Base-by-base conservation (phyloP, 2,329 filamentous ascomycete species). In the Pestalotiopsis sp. region DNA sequence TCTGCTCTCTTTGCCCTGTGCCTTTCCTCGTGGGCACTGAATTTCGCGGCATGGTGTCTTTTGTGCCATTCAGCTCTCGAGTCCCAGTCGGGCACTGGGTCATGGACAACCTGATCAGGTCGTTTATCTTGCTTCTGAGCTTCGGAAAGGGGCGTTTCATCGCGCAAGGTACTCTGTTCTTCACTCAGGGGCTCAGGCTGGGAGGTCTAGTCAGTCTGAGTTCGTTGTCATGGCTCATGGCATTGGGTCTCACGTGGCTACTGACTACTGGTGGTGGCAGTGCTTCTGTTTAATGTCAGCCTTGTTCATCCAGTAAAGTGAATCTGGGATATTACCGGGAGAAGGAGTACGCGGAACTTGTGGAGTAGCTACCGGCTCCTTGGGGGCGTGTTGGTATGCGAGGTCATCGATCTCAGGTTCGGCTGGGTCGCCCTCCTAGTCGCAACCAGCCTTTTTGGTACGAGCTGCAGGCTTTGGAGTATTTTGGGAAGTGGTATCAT, bases 371-470 rank as follows among this genome's bases (percentile, higher is more conserved):
- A n/a, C n/a, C 17, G 62, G 62, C 41, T 23, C 62, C 38, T 52
- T 20, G 52, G 65, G 36, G n/a, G 27, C 58, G 36, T 65, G 65
- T 31, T 69, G 61, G 4, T 74, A 70, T 17, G 73, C 73, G 14
- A 77, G 73, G 61, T 77, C 75, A 41, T 77, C 75, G 14, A 73
- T 67, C 61, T 75, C 72, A 9, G 73, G 72, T 25, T 76, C 75
- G 17, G 72, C 70, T 52, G 71, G 36, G 66, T 78, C 75, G 11
- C 72, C 74, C 27, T 62, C 68, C 76, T 74, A 77, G 25, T 71
- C 71, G 71, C 75, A 78, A 20, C 17, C 25, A 39, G 64, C 65
- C 39, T 56, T 17, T 72, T 9, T 17, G 39, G 63, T 20, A 9
- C 20, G 13, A n/a, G n/a, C 36, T 13, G 45, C 45, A 57, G 23